Conservation (phyloP, 2,329 filamentous ascomycete species). For the Penicillium janthinellum region DNA sequence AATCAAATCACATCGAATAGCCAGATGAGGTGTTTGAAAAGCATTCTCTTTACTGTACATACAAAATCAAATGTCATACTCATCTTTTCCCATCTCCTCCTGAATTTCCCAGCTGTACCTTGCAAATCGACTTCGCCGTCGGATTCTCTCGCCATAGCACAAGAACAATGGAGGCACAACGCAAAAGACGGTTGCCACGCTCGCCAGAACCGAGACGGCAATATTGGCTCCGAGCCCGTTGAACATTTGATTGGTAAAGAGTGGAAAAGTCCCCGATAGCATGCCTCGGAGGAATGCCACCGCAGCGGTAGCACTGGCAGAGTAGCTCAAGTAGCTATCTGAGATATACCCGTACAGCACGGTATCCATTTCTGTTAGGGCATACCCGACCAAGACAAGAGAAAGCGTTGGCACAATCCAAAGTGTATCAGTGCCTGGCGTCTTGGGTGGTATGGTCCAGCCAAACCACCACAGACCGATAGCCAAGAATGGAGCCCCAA, state of each 20-base stretch:
- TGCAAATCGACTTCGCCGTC: conserved; percentile 42
- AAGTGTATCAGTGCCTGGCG: conserved; percentile 26
- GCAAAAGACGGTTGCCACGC: conserved; percentile 46
- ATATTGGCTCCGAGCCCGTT: conserved; percentile 41
- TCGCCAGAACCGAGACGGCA: conserved; percentile 45
- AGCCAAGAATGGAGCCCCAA: conserved; percentile 50
- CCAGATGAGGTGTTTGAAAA: background rate
- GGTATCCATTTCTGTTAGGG: conserved; percentile 50
- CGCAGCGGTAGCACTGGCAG: conserved; percentile 49
- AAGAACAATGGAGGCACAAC: conserved; percentile 41
- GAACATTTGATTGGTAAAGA: conserved; percentile 48
- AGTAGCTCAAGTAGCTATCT: conserved; percentile 49
- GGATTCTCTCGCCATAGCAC: conserved; percentile 41
- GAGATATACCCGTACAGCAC: conserved; percentile 48
- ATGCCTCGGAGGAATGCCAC: conserved; percentile 44
- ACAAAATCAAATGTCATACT: conserved; percentile 17
- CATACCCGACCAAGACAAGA: conserved; percentile 51
- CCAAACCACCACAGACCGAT: conserved; percentile 52
- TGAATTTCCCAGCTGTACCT: conserved; percentile 36
- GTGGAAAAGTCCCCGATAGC: conserved; percentile 43
- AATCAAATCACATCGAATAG: background rate
- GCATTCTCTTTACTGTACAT: background rate
- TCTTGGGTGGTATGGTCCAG: conserved; percentile 50
- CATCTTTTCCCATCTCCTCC: conserved; percentile 27
- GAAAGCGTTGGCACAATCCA: conserved; percentile 47